A percentile compares a stretch with the other conserved stretches of the same genome.
These are phyloP conservation scores for Leucocoprinus leucothites DNA, from an alignment of 768 basidiomycete genomes.

Conservation along the genomic window DNA sequence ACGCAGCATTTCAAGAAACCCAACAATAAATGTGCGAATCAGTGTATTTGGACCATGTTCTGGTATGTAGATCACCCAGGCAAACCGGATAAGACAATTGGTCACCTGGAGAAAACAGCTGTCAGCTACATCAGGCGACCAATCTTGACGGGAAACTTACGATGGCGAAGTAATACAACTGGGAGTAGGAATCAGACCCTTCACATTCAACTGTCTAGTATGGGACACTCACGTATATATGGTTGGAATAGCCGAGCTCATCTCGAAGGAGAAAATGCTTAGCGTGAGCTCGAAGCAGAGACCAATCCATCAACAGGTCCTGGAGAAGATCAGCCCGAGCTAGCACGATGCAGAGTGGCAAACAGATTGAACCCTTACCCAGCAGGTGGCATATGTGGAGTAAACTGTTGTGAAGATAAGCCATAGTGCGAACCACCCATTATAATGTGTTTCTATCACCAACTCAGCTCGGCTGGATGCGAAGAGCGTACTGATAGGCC, in stretches of 20 bases:
- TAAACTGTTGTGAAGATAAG: slow-evolving; percentile 60
- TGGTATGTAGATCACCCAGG: slow-evolving; percentile 81
- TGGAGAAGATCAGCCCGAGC: slow-evolving; percentile 22
- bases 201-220: too few species aligned
- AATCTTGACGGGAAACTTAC: slow-evolving; percentile 33
- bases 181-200: neutral
- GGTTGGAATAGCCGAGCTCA: slow-evolving; percentile 70
- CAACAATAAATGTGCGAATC: slow-evolving; percentile 65
- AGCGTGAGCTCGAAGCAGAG: slow-evolving; percentile 58
- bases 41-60: slow-evolving; percentile 40
- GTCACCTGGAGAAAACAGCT: slow-evolving; percentile 49
- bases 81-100: slow-evolving; percentile 75
- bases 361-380: slow-evolving; percentile 72
- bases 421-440: slow-evolving; percentile 62
- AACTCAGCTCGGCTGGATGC: neutral
- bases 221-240: slow-evolving; percentile 48
- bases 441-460: slow-evolving; percentile 27
- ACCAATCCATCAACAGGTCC: slow-evolving; percentile 95
- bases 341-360: neutral
- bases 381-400: slow-evolving; percentile 69
- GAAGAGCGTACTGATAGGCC: slow-evolving; percentile 14
- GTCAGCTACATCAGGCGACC: neutral
- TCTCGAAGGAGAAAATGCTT: slow-evolving; percentile 62
- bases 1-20: slow-evolving; percentile 71
- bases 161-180: slow-evolving; percentile 80